Base-by-base conservation (phyloP, 805 yeast genomes). In the Wickerhamiella allomyrinae region DNA sequence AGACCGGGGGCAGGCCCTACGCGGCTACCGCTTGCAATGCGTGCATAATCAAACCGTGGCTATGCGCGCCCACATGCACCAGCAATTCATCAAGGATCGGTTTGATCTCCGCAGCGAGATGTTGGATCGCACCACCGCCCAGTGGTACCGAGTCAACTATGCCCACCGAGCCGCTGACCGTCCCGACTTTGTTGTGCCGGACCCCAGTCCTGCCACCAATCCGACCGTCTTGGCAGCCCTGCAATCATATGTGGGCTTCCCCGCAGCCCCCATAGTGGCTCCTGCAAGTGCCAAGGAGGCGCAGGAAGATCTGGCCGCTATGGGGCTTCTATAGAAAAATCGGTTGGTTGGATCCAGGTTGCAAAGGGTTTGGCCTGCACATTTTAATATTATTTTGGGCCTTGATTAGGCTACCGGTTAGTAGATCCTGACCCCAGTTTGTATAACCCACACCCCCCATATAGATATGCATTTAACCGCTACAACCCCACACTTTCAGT, bases 91-190 rank as follows among this genome's bases (percentile, higher is more conserved):
- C 57, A 81, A 80, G 53, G 70, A 73, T 44, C 65, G 74, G 27
- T 74, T 77, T 51, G 93, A 85, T 55, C 59, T 71, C 37, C 79
- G 85, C 47, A 69, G 70, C 41, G 66, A 70, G 20, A 68, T 84
- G 65, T 69, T 89, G 38, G 68, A 73, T 45, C 69, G 74, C 7
- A 81, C 94, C 3, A 87, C 96, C 5, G 73, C 79, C 33, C 70
- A 75, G 48, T 91, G 97, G 97, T 89, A 89, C 64, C 79, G 81
- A 50, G 81, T 87, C 54, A 87, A 86, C 60, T 76, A 79, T 53
- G 97, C 91, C 58, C 70, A 96, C 52, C 70, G 93, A 48, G 76
- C 76, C 36, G 70, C 84, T 74, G 95, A 85, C 57, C 31, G 31
- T 4, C 17, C 17, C n/a, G n/a, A n/a, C n/a, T n/a, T n/a, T n/a